Base-by-base conservation (phyloP, 176 grass and related monocot species). In the Miscanthus lutarioriparius region DNA sequence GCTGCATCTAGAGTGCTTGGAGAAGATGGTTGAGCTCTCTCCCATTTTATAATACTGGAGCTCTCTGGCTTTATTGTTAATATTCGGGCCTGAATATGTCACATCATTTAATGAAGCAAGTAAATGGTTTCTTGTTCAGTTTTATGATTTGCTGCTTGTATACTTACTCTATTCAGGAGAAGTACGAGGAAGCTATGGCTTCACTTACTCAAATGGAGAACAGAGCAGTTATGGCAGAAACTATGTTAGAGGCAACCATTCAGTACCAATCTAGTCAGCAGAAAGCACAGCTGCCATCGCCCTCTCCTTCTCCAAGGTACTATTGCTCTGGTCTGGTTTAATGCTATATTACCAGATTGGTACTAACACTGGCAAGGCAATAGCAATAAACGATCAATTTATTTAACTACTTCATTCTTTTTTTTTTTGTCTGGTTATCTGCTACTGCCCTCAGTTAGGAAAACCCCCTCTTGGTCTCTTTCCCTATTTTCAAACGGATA, bases 191-290 rank as follows among this genome's bases (percentile, higher is more conserved):
- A 85, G 91, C 91, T 30, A 86, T 89, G 78, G 70, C 86, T 85
- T 91, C 86, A 79, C 87, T 99, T 43, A 47, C 71, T 1, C 83
- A 91, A 84, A 90, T 99, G 93, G 93, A 96, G 90, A 99, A 91
- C 72, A 92, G 96, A 82, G 93, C 93, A 72, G 93, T 99, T 44
- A 96, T 99, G 96, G 96, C 96, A 79, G 96, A 99, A 90, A 96
- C 93, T 35, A 96, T 96, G 91, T 77, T 99, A 81, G 96, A 99
- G 78, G 96, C 96, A 67, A 99, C 96, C 61, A 70, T 99, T 84
- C 96, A 99, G 65, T 99, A 99, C 75, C 93, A 99, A 84, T 99
- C 93, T 86, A 91, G 96, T 62, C 96, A 99, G 79, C 91, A 88
- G 43, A 99, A 99, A 87, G 93, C 96, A 72, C 91, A 94, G 48